Conservation (phyloP, 495 filamentous ascomycete genomes). For the Podospora sp. region DNA sequence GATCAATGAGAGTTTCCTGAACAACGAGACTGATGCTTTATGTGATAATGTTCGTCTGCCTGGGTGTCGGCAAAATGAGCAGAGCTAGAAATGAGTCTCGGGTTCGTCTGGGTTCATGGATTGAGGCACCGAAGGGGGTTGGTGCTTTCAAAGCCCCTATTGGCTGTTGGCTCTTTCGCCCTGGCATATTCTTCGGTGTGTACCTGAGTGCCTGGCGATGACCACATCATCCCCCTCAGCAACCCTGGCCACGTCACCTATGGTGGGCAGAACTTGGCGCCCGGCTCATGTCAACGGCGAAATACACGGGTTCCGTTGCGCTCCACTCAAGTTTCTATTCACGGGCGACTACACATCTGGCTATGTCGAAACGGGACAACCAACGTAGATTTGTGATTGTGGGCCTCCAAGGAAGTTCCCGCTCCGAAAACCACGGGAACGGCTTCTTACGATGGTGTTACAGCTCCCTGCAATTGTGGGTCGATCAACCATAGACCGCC, state of each 20-base stretch:
- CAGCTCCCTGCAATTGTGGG: background rate
- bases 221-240: conserved; percentile 5
- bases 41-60: conserved; percentile 24
- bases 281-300: background rate
- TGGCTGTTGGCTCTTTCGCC: conserved; percentile 2
- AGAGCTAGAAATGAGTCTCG: conserved; percentile 19
- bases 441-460: background rate
- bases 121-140: conserved; percentile 19
- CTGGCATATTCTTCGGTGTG: conserved; percentile 10
- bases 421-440: background rate
- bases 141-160: conserved; percentile 19
- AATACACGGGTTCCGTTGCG: background rate
- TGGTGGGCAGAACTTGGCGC: conserved; percentile 9
- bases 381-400: background rate
- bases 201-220: conserved; percentile 9
- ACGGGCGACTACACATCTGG: background rate
- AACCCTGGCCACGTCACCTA: conserved; percentile 14
- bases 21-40: conserved; percentile 31
- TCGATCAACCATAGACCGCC: background rate
- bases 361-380: background rate
- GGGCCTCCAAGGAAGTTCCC: background rate
- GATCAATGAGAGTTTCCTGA: conserved; percentile 43
- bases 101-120: conserved; percentile 21
- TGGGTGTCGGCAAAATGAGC: conserved; percentile 17
- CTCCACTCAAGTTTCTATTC: conserved; percentile 7